Evolutionary conservation across 1,284 basidiomycete genomes (phyloP).

Genomic region (Thelephora terrestris): DNA sequence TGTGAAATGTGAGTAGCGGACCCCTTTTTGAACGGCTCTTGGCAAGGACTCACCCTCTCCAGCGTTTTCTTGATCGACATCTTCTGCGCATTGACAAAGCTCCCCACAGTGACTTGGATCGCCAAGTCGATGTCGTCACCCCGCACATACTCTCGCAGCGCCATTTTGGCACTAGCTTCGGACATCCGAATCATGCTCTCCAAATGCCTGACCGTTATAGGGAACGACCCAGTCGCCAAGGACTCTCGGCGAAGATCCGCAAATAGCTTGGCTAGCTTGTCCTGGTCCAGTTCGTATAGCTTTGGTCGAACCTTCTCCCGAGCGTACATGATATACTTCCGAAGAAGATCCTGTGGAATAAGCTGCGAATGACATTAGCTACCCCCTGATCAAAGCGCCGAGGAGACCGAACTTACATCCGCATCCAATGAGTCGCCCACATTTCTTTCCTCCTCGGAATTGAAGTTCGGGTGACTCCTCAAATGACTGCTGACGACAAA

Average conservation of each 20-base stretch:
- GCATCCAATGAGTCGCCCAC: constrained; percentile 85
- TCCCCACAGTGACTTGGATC: constrained; percentile 90
- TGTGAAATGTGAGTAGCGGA: background rate
- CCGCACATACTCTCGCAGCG: constrained; percentile 91
- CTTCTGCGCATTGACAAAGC: constrained; percentile 96
- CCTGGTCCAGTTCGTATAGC: constrained; percentile 90
- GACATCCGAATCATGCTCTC: constrained; percentile 99
- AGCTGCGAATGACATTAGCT: constrained; percentile 42
- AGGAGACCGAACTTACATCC: constrained; percentile 52
- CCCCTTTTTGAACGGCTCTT: background rate
- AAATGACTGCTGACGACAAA: constrained; percentile 97
- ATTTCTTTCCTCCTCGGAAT: constrained; percentile 80
- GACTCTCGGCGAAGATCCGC: constrained; percentile 96
- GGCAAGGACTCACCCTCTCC: constrained; percentile 64
- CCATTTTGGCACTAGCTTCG: constrained; percentile 98
- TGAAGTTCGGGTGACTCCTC: constrained; percentile 90
- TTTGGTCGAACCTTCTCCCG: constrained; percentile 89
- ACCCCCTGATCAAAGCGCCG: background rate
- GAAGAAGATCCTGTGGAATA: constrained; percentile 93
- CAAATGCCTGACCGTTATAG: constrained; percentile 95
- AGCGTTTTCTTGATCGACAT: constrained; percentile 97
- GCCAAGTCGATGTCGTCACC: constrained; percentile 96
- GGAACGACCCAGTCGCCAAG: constrained; percentile 92
- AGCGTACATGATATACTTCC: constrained; percentile 99
- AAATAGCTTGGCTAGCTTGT: constrained; percentile 91